Base-by-base conservation (phyloP, 2,329 filamentous ascomycete genomes). In the Paecilomyces niveus region DNA sequence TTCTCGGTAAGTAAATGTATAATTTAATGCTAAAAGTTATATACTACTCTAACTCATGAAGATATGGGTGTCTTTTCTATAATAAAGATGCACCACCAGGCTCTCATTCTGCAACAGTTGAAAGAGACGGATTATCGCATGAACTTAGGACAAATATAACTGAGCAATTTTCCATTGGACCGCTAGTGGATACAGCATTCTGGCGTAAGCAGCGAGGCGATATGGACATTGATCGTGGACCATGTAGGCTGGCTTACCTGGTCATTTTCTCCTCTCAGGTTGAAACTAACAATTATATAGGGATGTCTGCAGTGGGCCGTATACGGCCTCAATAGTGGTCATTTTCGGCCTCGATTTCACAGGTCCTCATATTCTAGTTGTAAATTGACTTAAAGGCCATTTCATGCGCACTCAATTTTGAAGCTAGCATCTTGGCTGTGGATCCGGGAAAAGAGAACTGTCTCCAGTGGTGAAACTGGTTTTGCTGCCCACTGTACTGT, bases 31-130 rank as follows among this genome's bases (percentile, higher is more conserved):
- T 59, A 56, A n/a, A n/a, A n/a, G n/a, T n/a, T n/a, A n/a, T 60
- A 51, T 57, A 57, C 63, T 63, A 50, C 63, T 58, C 32, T 59
- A 55, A 63, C 54, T 22, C 24, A 55, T 51, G 33, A 45, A 74
- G 74, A 32, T 74, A 73, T 64, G 73, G 76, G 3, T 75, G 66
- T 60, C 63, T 77, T 54, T 76, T 76, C 61, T 75, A 69, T 57
- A 63, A 65, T 31, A 65, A 54, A 11, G 68, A 74, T 62, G 61
- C 64, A 35, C 68, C 73, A 54, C 57, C 65, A 26, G 70, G 68
- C 2, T 72, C 70, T 50, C 62, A 70, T 57, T 59, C 64, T 57
- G 70, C 67, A 29, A 63, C 68, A 57, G 54, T 73, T 52, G 57
- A 57, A 33, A 63, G 64, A 54, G 64, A 70, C 39, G 53, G 69